Evolutionary conservation across 306 rosid species (phyloP), one percentile per base, ranked within the genome.

Genomic region (Trifolium repens): DNA sequence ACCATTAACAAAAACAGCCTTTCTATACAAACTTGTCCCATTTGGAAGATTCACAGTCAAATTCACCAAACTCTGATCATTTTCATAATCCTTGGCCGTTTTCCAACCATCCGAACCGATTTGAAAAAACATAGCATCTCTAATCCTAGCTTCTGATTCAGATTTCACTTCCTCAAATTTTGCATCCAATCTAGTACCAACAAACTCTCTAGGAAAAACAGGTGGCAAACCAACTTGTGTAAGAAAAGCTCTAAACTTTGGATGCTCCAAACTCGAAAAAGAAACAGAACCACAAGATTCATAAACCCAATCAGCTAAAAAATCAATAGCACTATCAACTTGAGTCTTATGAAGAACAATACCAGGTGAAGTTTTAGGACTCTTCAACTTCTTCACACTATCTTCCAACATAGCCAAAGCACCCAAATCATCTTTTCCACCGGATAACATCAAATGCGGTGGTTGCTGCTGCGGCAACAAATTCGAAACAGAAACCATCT

Each of bases 121-220:
- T 73, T 94, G 98, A 78, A 90, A 94, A 80, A 94, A 94, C 96
- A 94, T 86, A 5, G 97, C 98, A 42, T 94, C 98, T 37, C 94
- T 63, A 46, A 94, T 90, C 75, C 92, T 74, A 22, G 82, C 94
- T 50, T 94, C 98, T 0, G 97, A 88, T 75, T 91, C 98, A 4
- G 81, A 85, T 75, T 85, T 91, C 0, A 84, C 94, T 54, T 91
- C 98, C 82, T 88, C 91, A 53, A 84, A 94, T 72, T 79, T 88
- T 0, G 79, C 57, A 55, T 91, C 91, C 79, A 94, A 78, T 35
- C 97, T 86, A 0, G 78, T 47, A 1, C 87, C 89, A 0, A 83
- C 81, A 44, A 94, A 78, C 24, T 91, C 98, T 46, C 89, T 72
- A 2, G 90, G 87, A 4, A 87, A 86, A 63, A 91, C 61, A 1